Percentiles rank a stretch among this genome's conserved stretches.
phyloP scores from a whole-genome alignment of 495 filamentous ascomycete genomes.

The Cryomyces minteri region DNA sequence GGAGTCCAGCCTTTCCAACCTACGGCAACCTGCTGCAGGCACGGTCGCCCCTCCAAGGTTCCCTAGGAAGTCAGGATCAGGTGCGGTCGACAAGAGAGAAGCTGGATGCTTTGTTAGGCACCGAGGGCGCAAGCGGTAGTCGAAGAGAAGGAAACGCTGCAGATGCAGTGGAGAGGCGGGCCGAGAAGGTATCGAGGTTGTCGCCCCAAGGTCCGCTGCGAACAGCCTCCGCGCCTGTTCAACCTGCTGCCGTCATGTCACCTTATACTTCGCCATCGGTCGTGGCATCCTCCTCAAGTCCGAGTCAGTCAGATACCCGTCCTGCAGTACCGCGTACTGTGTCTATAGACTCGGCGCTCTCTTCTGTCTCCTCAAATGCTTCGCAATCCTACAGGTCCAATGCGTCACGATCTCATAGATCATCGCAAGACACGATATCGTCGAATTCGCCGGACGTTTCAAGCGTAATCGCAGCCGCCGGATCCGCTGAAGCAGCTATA shows the following conservation, averaged over 20 bases:
- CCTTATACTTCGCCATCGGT: conserved; percentile 14
- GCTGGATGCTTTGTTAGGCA: too few relatives aligned
- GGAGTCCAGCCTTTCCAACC: too few relatives aligned
- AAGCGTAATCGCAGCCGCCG: conserved; percentile 41
- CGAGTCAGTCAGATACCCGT: conserved; percentile 17
- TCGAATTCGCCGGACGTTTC: conserved; percentile 10
- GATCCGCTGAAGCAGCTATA: conserved; percentile 78
- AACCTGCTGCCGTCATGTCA: conserved; percentile 9
- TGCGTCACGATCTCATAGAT: conserved; percentile 40
- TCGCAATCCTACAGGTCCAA: conserved; percentile 35
- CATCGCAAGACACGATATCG: conserved; percentile 20
- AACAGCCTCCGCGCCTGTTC: conserved; percentile 17
- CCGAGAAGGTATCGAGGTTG: too few relatives aligned
- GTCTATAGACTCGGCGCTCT: conserved; percentile 90
- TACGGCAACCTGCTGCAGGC: too few relatives aligned
- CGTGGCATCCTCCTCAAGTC: conserved; percentile 11
- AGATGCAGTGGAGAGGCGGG: too few relatives aligned
- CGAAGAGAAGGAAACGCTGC: too few relatives aligned
- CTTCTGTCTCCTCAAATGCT: conserved; percentile 51
- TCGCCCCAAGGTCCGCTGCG: conserved; percentile 1
- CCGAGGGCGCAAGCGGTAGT: too few relatives aligned
- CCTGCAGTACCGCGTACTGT: conserved; percentile 51
- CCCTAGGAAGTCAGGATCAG: too few relatives aligned
- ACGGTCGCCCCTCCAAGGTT: too few relatives aligned
- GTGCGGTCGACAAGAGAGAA: too few relatives aligned